Percentiles rank a stretch among this genome's conserved stretches.
These are phyloP conservation scores for Trypanosomatidae sp. DNA, from an alignment of 208 protist species.

Conservation along the genomic window DNA sequence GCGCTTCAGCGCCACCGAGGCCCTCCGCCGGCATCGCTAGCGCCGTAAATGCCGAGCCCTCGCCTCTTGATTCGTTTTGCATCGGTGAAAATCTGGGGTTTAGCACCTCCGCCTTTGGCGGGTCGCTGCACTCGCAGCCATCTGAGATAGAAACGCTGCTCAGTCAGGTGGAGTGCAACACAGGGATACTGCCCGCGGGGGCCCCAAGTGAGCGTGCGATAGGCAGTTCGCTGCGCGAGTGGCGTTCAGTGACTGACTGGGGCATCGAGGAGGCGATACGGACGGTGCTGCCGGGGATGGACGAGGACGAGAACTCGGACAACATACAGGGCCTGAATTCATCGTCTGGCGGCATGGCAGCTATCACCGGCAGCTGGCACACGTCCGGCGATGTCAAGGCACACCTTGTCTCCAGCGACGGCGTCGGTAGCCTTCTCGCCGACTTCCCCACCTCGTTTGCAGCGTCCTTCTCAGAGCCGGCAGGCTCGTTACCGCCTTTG, in stretches of 20 bases:
- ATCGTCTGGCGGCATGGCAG: conserved; percentile 6
- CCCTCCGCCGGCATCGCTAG: background rate
- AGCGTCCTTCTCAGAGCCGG: conserved; percentile 24
- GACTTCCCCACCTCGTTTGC: conserved; percentile 33
- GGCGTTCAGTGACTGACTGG: conserved; percentile 27
- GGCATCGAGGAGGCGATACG: conserved; percentile 33
- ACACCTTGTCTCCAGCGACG: conserved; percentile 1
- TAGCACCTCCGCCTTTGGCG: conserved; percentile 20
- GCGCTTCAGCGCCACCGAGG: background rate
- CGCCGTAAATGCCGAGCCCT: background rate
- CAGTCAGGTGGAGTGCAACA: conserved; percentile 27
- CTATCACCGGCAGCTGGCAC: conserved; percentile 29
- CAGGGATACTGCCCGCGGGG: background rate
- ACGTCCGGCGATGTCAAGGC: conserved; percentile 22
- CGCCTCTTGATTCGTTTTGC: conserved; percentile 14
- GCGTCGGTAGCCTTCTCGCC: conserved; percentile 9
- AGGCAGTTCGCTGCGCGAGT: conserved; percentile 24
- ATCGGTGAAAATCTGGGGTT: conserved; percentile 22
- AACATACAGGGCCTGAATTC: conserved; percentile 15
- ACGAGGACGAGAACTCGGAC: conserved; percentile 34
- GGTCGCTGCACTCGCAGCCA: conserved; percentile 13
- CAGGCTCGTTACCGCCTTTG: conserved; percentile 10
- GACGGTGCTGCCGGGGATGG: conserved; percentile 30
- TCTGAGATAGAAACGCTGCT: conserved; percentile 33
- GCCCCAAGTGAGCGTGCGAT: conserved; percentile 12